Conservation (phyloP, 2,329 filamentous ascomycete species). For the Juglanconis sp. region DNA sequence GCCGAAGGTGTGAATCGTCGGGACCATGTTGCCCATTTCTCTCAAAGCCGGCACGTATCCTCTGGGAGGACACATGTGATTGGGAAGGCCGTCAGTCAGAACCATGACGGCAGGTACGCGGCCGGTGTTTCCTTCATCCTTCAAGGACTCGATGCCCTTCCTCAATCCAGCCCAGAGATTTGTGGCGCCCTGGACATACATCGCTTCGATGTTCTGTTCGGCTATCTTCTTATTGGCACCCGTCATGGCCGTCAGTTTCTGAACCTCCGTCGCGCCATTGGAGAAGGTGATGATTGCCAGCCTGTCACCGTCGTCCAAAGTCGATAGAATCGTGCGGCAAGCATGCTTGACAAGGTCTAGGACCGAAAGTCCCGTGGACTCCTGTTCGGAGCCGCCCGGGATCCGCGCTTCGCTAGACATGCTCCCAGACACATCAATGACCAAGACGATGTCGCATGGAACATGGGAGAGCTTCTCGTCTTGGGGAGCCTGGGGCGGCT, state of each 20-base stretch:
- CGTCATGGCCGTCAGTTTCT: slow-evolving; percentile 47
- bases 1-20: slow-evolving; percentile 52
- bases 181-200: slow-evolving; percentile 39
- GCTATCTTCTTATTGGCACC: slow-evolving; percentile 40
- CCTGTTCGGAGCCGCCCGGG: slow-evolving; percentile 35
- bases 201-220: slow-evolving; percentile 38
- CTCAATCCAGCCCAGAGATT: slow-evolving; percentile 58
- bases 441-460: slow-evolving; percentile 58
- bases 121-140: slow-evolving; percentile 26
- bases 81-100: slow-evolving; percentile 54
- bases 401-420: slow-evolving; percentile 49
- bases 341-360: slow-evolving; percentile 61
- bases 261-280: slow-evolving; percentile 38
- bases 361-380: slow-evolving; percentile 50
- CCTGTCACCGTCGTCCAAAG: slow-evolving; percentile 50
- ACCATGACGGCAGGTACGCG: slow-evolving; percentile 51
- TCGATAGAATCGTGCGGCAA: slow-evolving; percentile 53
- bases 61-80: slow-evolving; percentile 48
- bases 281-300: slow-evolving; percentile 58
- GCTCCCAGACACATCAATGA: slow-evolving; percentile 59
- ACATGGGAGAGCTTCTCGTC: slow-evolving; percentile 33
- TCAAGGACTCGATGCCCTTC: slow-evolving; percentile 48
- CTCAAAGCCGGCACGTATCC: slow-evolving; percentile 55
- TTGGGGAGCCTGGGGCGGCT: slow-evolving; percentile 38
- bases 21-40: slow-evolving; percentile 36